These are phyloP conservation scores for Spergularia marina DNA, from an alignment of 148 eudicot genomes.

Conservation along the genomic window DNA sequence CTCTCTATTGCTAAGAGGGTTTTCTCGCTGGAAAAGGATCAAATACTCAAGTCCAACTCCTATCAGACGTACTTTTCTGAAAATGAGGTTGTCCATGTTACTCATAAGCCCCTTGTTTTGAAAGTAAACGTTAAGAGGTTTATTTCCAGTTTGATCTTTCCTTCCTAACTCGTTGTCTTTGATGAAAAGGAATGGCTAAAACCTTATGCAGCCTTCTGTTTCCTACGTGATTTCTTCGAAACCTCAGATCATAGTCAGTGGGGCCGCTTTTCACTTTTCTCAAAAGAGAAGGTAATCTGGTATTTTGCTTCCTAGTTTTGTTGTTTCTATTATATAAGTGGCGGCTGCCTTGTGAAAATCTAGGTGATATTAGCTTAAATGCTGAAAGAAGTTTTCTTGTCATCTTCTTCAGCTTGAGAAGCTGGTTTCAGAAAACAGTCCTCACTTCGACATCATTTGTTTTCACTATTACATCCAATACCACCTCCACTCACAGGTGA, in stretches of 20 bases:
- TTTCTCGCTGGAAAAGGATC: slow-evolving; percentile 67
- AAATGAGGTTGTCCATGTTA: slow-evolving; percentile 59
- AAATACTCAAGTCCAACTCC: slow-evolving; percentile 53
- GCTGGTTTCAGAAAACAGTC: slow-evolving; percentile 63
- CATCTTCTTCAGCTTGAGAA: slow-evolving; percentile 71
- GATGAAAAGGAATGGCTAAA: slow-evolving; percentile 79
- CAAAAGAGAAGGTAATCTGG: slow-evolving; percentile 60
- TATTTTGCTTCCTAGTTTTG: slow-evolving; percentile 3
- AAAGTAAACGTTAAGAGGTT: background rate
- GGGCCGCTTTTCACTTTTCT: slow-evolving; percentile 80
- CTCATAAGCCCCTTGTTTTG: background rate
- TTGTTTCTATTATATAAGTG: background rate
- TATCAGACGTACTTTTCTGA: slow-evolving; percentile 67
- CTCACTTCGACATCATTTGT: slow-evolving; percentile 64
- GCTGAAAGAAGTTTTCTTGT: background rate
- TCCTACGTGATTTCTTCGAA: slow-evolving; percentile 90
- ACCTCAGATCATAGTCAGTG: slow-evolving; percentile 96
- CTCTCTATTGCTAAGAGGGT: slow-evolving; percentile 84
- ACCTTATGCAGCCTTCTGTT: slow-evolving; percentile 96
- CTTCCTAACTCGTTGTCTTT: slow-evolving; percentile 15
- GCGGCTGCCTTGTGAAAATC: background rate
- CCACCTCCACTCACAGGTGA: slow-evolving; percentile 82
- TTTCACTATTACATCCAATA: slow-evolving; percentile 91
- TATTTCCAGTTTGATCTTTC: background rate
- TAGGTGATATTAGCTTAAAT: background rate